These are phyloP conservation scores for Rutstroemia sp. DNA, from an alignment of 2,329 filamentous ascomycete genomes.

Conservation along the genomic window DNA sequence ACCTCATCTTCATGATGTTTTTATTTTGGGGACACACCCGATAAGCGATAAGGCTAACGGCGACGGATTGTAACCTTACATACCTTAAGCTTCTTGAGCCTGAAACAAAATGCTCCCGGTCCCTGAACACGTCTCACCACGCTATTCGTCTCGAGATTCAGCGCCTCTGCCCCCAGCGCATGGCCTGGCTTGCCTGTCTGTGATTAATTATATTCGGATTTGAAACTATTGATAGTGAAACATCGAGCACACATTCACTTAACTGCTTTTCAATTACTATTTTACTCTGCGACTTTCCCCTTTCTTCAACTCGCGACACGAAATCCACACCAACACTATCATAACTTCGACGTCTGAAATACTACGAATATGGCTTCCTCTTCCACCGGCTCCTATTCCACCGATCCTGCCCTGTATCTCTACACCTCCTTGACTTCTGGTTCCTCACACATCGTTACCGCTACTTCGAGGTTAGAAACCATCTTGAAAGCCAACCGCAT, in stretches of 20 bases:
- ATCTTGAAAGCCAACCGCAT: conserved; percentile 93
- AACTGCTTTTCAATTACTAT: neutral
- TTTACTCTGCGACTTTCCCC: neutral
- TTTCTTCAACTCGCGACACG: neutral
- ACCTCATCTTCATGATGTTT: no score
- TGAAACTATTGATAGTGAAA: neutral
- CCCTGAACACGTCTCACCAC: neutral
- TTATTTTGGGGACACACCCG: no score
- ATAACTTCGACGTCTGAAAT: neutral
- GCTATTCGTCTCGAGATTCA: neutral
- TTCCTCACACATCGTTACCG: conserved; percentile 92
- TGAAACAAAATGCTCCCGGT: neutral
- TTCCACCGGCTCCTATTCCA: conserved; percentile 28
- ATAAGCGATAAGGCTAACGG: no score
- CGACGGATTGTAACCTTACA: no score
- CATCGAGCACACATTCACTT: neutral
- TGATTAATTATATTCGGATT: no score
- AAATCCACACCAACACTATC: neutral
- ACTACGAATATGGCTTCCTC: conserved; percentile 26
- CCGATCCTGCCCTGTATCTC: conserved; percentile 75
- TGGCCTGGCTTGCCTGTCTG: no score
- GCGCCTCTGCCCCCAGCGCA: no score
- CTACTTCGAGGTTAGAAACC: conserved; percentile 89
- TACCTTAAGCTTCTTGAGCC: neutral
- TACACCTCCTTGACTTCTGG: conserved; percentile 95